phyloP scores from a whole-genome alignment of 139 green algal species.

The Auxenochlorella protothecoides region DNA sequence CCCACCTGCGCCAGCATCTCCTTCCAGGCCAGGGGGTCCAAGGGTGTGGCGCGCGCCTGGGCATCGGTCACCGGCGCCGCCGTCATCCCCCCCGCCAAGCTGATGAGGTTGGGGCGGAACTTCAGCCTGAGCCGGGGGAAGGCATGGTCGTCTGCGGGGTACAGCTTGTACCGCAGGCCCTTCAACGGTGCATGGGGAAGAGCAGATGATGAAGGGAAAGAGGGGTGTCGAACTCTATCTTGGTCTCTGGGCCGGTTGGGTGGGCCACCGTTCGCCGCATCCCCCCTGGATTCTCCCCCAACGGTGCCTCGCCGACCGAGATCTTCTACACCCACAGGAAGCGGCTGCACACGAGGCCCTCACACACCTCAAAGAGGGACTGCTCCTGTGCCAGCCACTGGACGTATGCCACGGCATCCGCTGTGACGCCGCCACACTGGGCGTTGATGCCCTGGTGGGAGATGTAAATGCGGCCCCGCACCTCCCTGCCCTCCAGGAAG shows the following conservation, averaged over 20 bases:
- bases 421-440: conserved; percentile 62
- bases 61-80: conserved; percentile 58
- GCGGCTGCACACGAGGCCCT: neutral
- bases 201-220: no score
- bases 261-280: no score
- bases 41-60: conserved; percentile 39
- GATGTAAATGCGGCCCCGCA: conserved; percentile 92
- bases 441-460: conserved; percentile 91
- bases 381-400: conserved; percentile 52
- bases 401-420: conserved; percentile 59
- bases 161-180: conserved; percentile 35
- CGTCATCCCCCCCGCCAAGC: conserved; percentile 62
- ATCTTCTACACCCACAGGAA: neutral
- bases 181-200: conserved; percentile 5
- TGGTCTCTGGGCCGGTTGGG: no score
- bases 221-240: no score
- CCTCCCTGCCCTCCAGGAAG: conserved; percentile 41
- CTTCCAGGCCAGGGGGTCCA: conserved; percentile 56
- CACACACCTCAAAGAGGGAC: conserved; percentile 31
- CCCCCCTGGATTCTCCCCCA: no score
- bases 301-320: no score
- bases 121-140: conserved; percentile 78
- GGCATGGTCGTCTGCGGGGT: conserved; percentile 38
- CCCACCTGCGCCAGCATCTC: conserved; percentile 41
- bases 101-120: conserved; percentile 74